Conservation (phyloP, 1,284 basidiomycete species). For the Cystobasidium pallidum region DNA sequence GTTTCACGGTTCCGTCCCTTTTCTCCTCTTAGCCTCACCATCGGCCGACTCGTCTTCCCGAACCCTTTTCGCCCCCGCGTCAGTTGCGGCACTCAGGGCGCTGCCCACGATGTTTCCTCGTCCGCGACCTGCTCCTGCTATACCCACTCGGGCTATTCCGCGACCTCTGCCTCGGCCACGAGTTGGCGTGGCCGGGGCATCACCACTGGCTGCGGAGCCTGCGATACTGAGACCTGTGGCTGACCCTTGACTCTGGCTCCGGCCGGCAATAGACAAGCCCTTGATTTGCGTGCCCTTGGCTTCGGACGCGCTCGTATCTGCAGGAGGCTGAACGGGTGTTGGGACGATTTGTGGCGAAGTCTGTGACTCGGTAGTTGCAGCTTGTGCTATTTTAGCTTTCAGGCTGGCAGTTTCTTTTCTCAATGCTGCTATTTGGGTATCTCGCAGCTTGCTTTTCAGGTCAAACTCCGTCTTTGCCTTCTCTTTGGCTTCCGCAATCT, state of each 20-base stretch:
- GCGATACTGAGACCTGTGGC: conserved; percentile 11
- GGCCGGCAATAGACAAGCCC: conserved; percentile 35
- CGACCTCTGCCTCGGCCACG: conserved; percentile 34
- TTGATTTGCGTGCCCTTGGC: conserved; percentile 6
- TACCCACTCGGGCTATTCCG: background rate
- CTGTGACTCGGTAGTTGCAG: background rate
- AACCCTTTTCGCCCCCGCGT: conserved; percentile 9
- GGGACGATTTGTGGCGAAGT: background rate
- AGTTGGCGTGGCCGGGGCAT: background rate
- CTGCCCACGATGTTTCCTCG: conserved; percentile 31
- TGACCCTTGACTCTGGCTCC: conserved; percentile 25
- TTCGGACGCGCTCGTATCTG: background rate
- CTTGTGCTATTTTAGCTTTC: conserved; percentile 32
- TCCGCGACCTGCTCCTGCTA: conserved; percentile 33
- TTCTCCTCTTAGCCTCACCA: conserved; percentile 37
- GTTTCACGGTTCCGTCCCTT: conserved; percentile 25
- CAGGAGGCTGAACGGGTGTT: conserved; percentile 12
- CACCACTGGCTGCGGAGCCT: conserved; percentile 7
- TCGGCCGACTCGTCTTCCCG: conserved; percentile 19
- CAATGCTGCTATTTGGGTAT: conserved; percentile 37
- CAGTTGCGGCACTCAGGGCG: conserved; percentile 26
- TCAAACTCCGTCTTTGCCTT: conserved; percentile 32
- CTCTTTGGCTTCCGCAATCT: conserved; percentile 14
- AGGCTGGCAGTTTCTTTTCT: conserved; percentile 28
- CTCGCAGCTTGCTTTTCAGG: conserved; percentile 35